Percentiles rank a stretch among this genome's conserved stretches.
Evolutionary conservation across 768 basidiomycete genomes (phyloP).

Genomic region (Phylloporus sp.): DNA sequence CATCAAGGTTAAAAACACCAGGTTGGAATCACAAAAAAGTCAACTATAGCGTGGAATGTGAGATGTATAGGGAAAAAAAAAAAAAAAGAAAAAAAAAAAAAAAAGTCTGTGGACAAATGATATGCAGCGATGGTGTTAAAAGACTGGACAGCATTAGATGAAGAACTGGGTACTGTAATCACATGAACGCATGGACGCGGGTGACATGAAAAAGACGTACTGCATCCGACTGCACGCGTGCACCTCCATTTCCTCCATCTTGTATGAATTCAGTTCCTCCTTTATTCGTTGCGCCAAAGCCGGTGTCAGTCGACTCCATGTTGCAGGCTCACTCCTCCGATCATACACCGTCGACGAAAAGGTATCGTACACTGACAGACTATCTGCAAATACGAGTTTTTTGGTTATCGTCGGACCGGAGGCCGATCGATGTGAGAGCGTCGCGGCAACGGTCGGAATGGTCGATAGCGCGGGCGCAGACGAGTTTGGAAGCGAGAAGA

Average conservation of each 20-base stretch:
- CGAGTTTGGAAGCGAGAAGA: conserved; percentile 83
- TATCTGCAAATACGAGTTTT: conserved; percentile 83
- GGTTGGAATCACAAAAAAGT: conserved; percentile 16
- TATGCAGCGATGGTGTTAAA: conserved; percentile 23
- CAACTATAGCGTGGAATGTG: conserved; percentile 19
- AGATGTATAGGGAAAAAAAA: conserved; percentile 14
- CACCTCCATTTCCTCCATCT: conserved; percentile 99
- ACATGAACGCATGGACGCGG: neutral
- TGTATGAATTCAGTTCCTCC: conserved; percentile 96
- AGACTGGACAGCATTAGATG: conserved; percentile 49
- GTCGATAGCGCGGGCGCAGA: conserved; percentile 85
- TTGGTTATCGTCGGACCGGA: conserved; percentile 74
- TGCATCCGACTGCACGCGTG: conserved; percentile 90
- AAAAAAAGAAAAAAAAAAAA: neutral
- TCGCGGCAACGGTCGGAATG: conserved; percentile 43
- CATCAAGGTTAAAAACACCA: conserved; percentile 24
- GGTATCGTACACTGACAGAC: conserved; percentile 95
- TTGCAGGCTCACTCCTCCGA: conserved; percentile 91
- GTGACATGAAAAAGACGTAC: conserved; percentile 43
- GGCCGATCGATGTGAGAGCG: conserved; percentile 67
- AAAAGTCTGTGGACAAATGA: conserved; percentile 27
- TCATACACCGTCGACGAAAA: conserved; percentile 91
- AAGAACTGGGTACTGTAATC: conserved; percentile 76
- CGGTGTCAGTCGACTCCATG: conserved; percentile 94
- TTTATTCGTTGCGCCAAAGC: conserved; percentile 95